These are phyloP conservation scores for Helichrysum umbraculigerum DNA, from an alignment of 129 eudicot species.

Conservation along the genomic window DNA sequence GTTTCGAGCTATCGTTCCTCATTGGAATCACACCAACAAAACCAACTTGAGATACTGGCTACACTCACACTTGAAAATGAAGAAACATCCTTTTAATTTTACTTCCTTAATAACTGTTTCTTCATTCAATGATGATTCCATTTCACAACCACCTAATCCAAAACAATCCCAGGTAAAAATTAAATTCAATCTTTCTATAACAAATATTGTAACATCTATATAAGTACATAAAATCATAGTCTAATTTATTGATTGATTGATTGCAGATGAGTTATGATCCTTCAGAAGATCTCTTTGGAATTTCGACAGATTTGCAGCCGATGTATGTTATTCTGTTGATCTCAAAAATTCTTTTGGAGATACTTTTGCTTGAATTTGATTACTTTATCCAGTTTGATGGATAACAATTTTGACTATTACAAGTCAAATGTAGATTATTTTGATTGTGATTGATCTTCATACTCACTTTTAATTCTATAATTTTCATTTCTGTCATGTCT, in stretches of 20 bases:
- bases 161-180: conserved; percentile 47
- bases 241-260: conserved; percentile 5
- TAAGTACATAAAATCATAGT: neutral
- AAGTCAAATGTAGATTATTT: no score
- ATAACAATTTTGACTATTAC: no score
- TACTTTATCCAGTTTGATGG: no score
- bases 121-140: conserved; percentile 52
- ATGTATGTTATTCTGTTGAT: conserved; percentile 36
- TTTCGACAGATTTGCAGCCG: conserved; percentile 57
- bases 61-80: conserved; percentile 37
- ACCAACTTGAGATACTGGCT: conserved; percentile 31
- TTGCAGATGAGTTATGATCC: conserved; percentile 76
- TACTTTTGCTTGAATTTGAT: no score
- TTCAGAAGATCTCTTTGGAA: conserved; percentile 87
- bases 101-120: conserved; percentile 26
- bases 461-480: no score
- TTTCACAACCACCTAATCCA: conserved; percentile 32
- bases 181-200: neutral
- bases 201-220: no score
- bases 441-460: no score
- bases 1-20: conserved; percentile 44
- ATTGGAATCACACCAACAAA: conserved; percentile 40
- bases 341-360: no score
- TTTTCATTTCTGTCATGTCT: no score
- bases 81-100: conserved; percentile 24